phyloP scores from a whole-genome alignment of 331 rosid species.

The Cydonia oblonga region DNA sequence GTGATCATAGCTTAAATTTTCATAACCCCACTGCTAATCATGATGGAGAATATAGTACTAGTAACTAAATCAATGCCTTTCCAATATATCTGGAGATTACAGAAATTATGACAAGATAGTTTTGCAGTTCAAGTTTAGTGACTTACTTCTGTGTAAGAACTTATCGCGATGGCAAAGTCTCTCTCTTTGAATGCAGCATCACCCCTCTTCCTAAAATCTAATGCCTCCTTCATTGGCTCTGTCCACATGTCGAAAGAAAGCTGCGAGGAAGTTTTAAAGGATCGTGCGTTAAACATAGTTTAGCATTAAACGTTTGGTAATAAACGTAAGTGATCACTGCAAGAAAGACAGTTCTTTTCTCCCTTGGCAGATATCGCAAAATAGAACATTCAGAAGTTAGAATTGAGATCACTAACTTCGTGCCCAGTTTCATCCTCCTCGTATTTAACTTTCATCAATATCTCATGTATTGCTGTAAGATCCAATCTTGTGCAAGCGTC shows the following conservation, averaged over 20 bases:
- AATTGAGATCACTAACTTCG: constrained; percentile 43
- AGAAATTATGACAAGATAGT: background rate
- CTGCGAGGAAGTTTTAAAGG: constrained; percentile 28
- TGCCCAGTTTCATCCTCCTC: constrained; percentile 92
- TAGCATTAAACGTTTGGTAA: background rate
- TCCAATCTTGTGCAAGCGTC: constrained; percentile 90
- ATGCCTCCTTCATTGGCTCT: constrained; percentile 81
- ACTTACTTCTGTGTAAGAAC: constrained; percentile 78
- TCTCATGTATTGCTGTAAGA: constrained; percentile 88
- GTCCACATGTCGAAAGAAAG: constrained; percentile 98
- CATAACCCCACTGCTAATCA: too few species aligned
- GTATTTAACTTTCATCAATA: constrained; percentile 67
- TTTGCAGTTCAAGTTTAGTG: background rate
- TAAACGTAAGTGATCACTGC: background rate
- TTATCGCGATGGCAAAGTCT: constrained; percentile 58
- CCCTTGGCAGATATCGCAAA: background rate
- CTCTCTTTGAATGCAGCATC: constrained; percentile 77
- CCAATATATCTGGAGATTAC: background rate
- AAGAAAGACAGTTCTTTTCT: background rate
- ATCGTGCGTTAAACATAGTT: background rate
- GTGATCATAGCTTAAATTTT: background rate
- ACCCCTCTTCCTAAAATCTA: constrained; percentile 79
- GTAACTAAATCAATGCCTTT: too few species aligned
- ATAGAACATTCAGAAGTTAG: background rate
- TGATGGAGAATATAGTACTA: too few species aligned